phyloP scores from a whole-genome alignment of 768 basidiomycete genomes.

The Pholiota microspora region DNA sequence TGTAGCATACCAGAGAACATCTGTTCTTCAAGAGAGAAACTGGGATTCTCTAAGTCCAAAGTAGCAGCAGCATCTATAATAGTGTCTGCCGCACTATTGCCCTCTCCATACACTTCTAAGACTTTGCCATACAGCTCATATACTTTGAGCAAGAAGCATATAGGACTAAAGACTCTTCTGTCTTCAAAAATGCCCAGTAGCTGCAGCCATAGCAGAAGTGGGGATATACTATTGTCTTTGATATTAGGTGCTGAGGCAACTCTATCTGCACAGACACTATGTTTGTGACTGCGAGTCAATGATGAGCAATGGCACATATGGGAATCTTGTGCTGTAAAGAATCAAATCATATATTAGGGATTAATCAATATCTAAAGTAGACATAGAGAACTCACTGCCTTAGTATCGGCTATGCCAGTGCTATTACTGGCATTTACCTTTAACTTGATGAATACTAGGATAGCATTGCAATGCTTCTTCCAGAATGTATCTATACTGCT shows the following conservation, averaged over 20 bases:
- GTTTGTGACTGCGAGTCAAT: constrained; percentile 8
- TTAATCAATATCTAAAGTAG: too few relatives aligned
- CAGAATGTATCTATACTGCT: constrained; percentile 1
- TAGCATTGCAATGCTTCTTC: constrained; percentile 8
- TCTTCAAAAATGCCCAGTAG: neutral
- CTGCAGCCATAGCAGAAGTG: too few relatives aligned
- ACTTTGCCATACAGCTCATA: too few relatives aligned
- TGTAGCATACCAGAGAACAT: neutral
- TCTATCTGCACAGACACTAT: constrained; percentile 8
- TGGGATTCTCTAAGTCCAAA: too few relatives aligned
- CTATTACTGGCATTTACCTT: neutral
- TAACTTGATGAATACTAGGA: neutral
- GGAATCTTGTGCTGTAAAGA: too few relatives aligned
- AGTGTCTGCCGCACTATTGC: neutral
- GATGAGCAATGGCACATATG: too few relatives aligned
- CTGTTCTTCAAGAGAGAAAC: neutral
- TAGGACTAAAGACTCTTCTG: too few relatives aligned
- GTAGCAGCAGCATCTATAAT: neutral
- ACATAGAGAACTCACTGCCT: neutral
- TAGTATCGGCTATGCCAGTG: neutral
- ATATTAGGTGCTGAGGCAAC: neutral
- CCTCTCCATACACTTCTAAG: neutral
- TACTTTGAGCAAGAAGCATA: too few relatives aligned
- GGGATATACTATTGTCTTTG: too few relatives aligned
- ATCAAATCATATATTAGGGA: too few relatives aligned